Evolutionary conservation across 2,329 filamentous ascomycete species (phyloP).

Genomic region (Fusarium temperatum): DNA sequence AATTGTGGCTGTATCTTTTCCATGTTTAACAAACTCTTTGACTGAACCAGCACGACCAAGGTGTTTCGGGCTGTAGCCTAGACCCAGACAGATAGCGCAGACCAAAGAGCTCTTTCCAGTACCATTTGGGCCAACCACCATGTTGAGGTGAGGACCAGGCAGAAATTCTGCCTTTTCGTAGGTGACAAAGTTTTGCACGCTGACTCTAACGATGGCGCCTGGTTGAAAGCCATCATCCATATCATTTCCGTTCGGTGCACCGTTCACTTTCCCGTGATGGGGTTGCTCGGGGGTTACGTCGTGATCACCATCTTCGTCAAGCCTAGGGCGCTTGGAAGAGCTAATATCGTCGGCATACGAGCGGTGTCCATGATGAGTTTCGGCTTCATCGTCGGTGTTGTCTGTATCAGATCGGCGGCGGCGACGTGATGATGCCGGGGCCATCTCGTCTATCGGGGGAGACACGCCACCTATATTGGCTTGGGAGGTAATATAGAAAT

Average conservation of each 20-base stretch:
- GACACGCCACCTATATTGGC: neutral
- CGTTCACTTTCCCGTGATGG: constrained; percentile 20
- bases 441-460: constrained; percentile 37
- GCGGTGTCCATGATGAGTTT: constrained; percentile 29
- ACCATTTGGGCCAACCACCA: constrained; percentile 99
- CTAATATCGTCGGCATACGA: constrained; percentile 38
- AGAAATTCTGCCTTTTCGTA: constrained; percentile 93
- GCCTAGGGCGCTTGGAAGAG: constrained; percentile 50
- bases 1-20: constrained; percentile 77
- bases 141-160: constrained; percentile 92
- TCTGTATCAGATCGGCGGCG: constrained; percentile 56
- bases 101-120: constrained; percentile 98
- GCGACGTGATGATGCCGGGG: constrained; percentile 48
- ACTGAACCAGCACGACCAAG: constrained; percentile 86
- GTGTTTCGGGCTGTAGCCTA: constrained; percentile 84
- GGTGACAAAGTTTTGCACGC: constrained; percentile 89
- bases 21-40: constrained; percentile 94
- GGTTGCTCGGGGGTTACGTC: constrained; percentile 17
- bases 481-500: neutral
- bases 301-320: constrained; percentile 38
- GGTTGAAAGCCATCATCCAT: constrained; percentile 63
- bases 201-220: constrained; percentile 89
- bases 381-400: constrained; percentile 48
- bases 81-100: constrained; percentile 92
- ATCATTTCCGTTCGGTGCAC: constrained; percentile 18